Percentiles rank a stretch among this genome's conserved stretches.
Evolutionary conservation across 805 yeast species (phyloP).

Genomic region (Scheffersomyces coipomensis): DNA sequence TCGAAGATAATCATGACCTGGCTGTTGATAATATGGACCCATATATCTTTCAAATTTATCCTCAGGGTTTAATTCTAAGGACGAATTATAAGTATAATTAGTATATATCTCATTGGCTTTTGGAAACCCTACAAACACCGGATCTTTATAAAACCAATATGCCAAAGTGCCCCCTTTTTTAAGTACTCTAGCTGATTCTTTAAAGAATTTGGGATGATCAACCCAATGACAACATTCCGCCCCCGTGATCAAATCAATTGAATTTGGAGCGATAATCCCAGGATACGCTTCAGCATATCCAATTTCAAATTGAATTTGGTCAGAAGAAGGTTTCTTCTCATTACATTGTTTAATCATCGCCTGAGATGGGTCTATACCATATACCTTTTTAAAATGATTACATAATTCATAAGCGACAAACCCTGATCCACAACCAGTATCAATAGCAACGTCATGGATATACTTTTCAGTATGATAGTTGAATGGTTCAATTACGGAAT

Average conservation of each 20-base stretch:
- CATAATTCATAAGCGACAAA: conserved; percentile 59
- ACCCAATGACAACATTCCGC: conserved; percentile 92
- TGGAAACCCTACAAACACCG: conserved; percentile 52
- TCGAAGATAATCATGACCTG: conserved; percentile 43
- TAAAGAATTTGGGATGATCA: conserved; percentile 52
- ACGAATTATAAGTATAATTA: conserved; percentile 46
- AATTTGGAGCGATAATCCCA: conserved; percentile 10
- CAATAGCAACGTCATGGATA: conserved; percentile 41
- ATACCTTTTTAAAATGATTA: conserved; percentile 43
- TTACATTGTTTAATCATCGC: conserved; percentile 22
- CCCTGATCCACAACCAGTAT: conserved; percentile 82
- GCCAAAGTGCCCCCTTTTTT: conserved; percentile 67
- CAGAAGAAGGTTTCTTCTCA: conserved; percentile 4
- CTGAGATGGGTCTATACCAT: conserved; percentile 56
- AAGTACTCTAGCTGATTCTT: conserved; percentile 48
- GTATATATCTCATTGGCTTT: conserved; percentile 53
- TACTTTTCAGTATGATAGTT: conserved; percentile 1
- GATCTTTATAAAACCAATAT: conserved; percentile 79
- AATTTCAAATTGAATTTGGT: conserved; percentile 15
- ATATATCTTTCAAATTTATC: conserved; percentile 39
- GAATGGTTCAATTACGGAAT: neutral
- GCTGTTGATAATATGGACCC: conserved; percentile 49
- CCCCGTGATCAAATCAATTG: conserved; percentile 68
- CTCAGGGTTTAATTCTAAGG: conserved; percentile 11
- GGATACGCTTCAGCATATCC: conserved; percentile 29